A percentile compares a stretch with the other conserved stretches of the same genome.
Conservation (phyloP, 2,329 filamentous ascomycete genomes). For the Ophiostoma perfectum region DNA sequence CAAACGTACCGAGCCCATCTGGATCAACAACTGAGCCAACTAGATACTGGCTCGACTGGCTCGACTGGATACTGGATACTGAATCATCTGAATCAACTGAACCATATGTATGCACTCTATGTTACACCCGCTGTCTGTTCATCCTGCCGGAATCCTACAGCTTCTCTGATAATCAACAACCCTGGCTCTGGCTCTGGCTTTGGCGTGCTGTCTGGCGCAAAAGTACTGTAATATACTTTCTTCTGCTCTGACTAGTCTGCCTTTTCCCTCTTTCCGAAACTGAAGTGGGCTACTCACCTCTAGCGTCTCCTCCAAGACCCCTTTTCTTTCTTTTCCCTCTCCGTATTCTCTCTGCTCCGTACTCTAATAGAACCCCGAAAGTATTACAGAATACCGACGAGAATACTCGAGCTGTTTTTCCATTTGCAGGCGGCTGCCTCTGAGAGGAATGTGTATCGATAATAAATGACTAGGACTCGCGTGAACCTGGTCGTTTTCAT, state of each 20-base stretch:
- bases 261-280: constrained; percentile 13
- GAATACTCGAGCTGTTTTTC: background rate
- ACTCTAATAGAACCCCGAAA: too few relatives aligned
- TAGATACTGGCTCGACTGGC: too few relatives aligned
- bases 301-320: constrained; percentile 3
- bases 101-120: background rate
- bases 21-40: background rate
- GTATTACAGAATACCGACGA: too few relatives aligned
- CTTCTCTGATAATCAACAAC: background rate
- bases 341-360: background rate
- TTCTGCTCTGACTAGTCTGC: background rate
- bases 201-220: too few relatives aligned
- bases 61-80: too few relatives aligned
- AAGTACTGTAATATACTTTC: background rate
- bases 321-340: background rate
- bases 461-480: background rate
- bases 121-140: constrained; percentile 3
- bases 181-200: too few relatives aligned
- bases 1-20: background rate
- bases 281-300: background rate
- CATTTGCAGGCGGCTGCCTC: background rate
- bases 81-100: background rate
- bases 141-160: background rate
- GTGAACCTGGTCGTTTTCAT: background rate
- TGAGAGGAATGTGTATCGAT: background rate